A percentile compares a stretch with the other conserved stretches of the same genome.
Conservation (phyloP, 129 eudicot species). For the Flaveria trinervia region DNA sequence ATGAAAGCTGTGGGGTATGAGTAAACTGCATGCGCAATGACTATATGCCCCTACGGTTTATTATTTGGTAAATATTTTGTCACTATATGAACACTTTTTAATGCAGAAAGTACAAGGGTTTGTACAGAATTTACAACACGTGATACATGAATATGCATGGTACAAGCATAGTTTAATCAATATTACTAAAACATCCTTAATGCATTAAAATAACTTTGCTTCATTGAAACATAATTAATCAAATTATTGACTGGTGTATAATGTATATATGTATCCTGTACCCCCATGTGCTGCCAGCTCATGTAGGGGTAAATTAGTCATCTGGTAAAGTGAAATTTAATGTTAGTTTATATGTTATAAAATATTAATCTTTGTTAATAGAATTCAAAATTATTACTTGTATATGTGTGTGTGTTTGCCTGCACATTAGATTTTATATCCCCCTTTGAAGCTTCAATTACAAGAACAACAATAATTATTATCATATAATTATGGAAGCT, state of each 20-base stretch:
- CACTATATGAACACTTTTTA: conserved; percentile 2
- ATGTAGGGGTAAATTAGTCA: conserved; percentile 25
- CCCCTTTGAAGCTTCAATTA: not conserved
- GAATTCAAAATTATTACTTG: not conserved
- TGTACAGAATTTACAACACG: conserved; percentile 16
- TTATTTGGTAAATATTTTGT: conserved; percentile 8
- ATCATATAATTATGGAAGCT: not conserved
- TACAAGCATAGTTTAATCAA: not conserved
- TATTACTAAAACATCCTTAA: conserved; percentile 24
- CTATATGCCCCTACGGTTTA: conserved; percentile 12
- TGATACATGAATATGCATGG: conserved; percentile 14
- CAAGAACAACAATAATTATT: not conserved
- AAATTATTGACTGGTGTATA: conserved; percentile 36
- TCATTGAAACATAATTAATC: conserved; percentile 36
- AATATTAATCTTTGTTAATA: not conserved
- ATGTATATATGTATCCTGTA: conserved; percentile 24
- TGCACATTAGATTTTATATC: too few relatives aligned
- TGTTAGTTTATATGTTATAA: not conserved
- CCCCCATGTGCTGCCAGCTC: conserved; percentile 51
- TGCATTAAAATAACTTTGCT: not conserved
- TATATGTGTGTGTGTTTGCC: too few relatives aligned
- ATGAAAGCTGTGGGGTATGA: conserved; percentile 31
- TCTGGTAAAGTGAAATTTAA: not conserved
- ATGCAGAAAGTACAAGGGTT: conserved; percentile 24
- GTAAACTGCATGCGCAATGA: conserved; percentile 8